A percentile compares a stretch with the other conserved stretches of the same genome.
Conservation (phyloP, 2,329 filamentous ascomycete genomes). For the Beauveria caledonica region DNA sequence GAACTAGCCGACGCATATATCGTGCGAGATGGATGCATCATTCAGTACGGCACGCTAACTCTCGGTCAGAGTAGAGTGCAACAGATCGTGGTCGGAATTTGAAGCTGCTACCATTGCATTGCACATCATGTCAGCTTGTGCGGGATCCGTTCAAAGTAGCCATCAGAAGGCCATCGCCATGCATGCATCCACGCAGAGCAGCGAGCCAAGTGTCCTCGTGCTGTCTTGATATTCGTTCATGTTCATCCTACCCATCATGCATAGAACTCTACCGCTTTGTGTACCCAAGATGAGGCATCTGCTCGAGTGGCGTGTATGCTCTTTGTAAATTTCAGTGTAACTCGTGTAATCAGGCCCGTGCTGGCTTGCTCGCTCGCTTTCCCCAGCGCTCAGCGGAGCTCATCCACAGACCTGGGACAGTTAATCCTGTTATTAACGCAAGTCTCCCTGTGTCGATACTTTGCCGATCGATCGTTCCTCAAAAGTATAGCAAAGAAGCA, state of each 20-base stretch:
- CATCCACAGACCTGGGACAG: neutral
- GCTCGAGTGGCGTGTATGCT: neutral
- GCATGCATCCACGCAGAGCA: neutral
- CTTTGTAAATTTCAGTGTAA: no score
- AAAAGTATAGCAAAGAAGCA: neutral
- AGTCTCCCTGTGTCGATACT: neutral
- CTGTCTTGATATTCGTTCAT: neutral
- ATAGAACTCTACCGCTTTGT: neutral
- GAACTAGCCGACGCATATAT: neutral
- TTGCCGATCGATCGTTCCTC: conserved; percentile 1
- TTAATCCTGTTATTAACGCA: neutral
- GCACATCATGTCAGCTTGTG: neutral
- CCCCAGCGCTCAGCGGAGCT: neutral
- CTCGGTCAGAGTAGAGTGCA: neutral
- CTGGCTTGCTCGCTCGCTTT: neutral
- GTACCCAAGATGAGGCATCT: neutral
- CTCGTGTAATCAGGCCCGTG: no score
- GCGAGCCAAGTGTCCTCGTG: conserved; percentile 4
- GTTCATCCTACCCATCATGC: neutral
- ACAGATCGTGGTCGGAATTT: neutral
- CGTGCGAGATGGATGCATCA: neutral
- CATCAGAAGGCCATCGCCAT: neutral
- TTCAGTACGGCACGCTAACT: neutral
- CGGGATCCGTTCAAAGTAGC: neutral
- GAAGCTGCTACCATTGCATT: neutral